Conservation (phyloP, 805 yeast genomes). For the Pichia sporocuriosa region DNA sequence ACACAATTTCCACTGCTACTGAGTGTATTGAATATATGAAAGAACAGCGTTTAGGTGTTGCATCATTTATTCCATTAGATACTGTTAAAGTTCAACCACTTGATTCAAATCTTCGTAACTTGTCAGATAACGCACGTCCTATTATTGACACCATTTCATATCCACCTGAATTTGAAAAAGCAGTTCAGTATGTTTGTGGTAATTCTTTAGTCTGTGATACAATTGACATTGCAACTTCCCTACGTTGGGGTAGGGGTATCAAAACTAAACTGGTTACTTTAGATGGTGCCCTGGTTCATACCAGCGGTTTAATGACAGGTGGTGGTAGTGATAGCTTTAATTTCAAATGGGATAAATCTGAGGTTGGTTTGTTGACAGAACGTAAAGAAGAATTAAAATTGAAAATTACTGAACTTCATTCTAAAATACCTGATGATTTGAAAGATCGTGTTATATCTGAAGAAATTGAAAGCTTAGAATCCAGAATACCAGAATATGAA, state of each 20-base stretch:
- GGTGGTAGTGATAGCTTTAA: slow-evolving; percentile 55
- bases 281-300: slow-evolving; percentile 79
- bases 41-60: slow-evolving; percentile 78
- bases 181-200: slow-evolving; percentile 74
- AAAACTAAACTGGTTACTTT: slow-evolving; percentile 67
- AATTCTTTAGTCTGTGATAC: slow-evolving; percentile 72
- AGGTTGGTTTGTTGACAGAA: slow-evolving; percentile 45
- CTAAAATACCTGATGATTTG: slow-evolving; percentile 45
- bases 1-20: slow-evolving; percentile 63
- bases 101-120: slow-evolving; percentile 46
- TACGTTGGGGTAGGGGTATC: slow-evolving; percentile 60
- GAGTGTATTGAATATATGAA: slow-evolving; percentile 72
- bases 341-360: slow-evolving; percentile 67
- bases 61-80: slow-evolving; percentile 85
- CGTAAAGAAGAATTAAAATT: slow-evolving; percentile 44
- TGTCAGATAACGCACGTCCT: slow-evolving; percentile 54
- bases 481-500: slow-evolving; percentile 25
- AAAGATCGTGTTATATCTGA: slow-evolving; percentile 51
- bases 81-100: slow-evolving; percentile 55
- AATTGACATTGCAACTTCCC: slow-evolving; percentile 56
- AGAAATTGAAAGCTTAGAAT: slow-evolving; percentile 44
- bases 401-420: slow-evolving; percentile 37
- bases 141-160: slow-evolving; percentile 66
- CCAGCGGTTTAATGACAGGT: slow-evolving; percentile 89
- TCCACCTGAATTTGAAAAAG: slow-evolving; percentile 63